Percentiles rank a stretch among this genome's conserved stretches.
Evolutionary conservation across 345 rosid species (phyloP).

Genomic region (Carallia brachiata): DNA sequence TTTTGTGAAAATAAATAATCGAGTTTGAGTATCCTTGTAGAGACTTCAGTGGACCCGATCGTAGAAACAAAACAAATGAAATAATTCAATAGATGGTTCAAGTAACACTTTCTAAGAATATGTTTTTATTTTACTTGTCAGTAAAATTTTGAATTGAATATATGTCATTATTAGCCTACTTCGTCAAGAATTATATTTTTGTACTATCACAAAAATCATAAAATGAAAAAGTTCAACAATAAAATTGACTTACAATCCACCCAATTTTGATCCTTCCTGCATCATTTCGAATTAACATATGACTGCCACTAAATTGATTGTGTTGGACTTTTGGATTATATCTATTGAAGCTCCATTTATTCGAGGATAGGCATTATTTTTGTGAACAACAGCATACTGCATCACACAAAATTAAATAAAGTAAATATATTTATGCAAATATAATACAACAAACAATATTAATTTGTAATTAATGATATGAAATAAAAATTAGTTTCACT

Average conservation of each 20-base stretch:
- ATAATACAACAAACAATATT: not conserved
- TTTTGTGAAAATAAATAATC: slow-evolving; percentile 9
- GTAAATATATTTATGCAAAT: not conserved
- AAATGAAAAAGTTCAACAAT: too few relatives aligned
- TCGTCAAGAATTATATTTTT: too few relatives aligned
- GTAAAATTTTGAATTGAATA: too few relatives aligned
- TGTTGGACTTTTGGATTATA: not conserved
- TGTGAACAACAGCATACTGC: slow-evolving; percentile 10
- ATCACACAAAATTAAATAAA: not conserved
- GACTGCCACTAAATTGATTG: slow-evolving; percentile 6
- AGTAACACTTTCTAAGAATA: too few relatives aligned
- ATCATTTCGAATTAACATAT: slow-evolving; percentile 4
- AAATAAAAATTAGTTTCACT: not conserved
- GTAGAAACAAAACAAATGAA: too few relatives aligned
- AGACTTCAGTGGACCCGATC: slow-evolving; percentile 19
- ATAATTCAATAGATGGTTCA: too few relatives aligned
- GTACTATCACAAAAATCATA: too few relatives aligned
- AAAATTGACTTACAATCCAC: slow-evolving; percentile 14
- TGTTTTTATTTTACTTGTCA: too few relatives aligned
- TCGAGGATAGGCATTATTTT: not conserved
- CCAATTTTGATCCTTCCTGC: slow-evolving; percentile 8
- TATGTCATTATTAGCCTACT: too few relatives aligned
- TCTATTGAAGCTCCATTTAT: slow-evolving; percentile 10
- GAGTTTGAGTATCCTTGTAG: slow-evolving; percentile 19
- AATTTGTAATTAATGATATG: not conserved